Evolutionary conservation across 2,329 filamentous ascomycete species (phyloP).

Genomic region (Exophiala mesophila): DNA sequence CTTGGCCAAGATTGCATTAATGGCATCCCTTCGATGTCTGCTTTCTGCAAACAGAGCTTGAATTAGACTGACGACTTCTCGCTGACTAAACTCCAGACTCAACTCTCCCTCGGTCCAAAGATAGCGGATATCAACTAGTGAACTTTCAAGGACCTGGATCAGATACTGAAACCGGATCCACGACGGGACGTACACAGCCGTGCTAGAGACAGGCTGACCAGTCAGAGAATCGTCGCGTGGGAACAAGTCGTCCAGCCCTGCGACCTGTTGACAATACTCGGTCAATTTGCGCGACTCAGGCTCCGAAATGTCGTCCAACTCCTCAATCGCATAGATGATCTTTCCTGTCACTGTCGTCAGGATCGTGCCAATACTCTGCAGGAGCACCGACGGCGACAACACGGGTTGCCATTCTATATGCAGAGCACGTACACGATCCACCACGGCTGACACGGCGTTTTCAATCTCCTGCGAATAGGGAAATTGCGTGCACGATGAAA

Average conservation of each 20-base stretch:
- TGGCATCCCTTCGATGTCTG: slow-evolving; percentile 53
- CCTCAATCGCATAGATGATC: slow-evolving; percentile 58
- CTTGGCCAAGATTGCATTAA: slow-evolving; percentile 47
- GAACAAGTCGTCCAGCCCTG: slow-evolving; percentile 55
- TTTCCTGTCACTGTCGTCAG: slow-evolving; percentile 54
- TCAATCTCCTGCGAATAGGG: slow-evolving; percentile 58
- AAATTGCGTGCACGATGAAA: slow-evolving; percentile 53
- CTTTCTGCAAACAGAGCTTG: slow-evolving; percentile 61
- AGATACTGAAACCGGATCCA: slow-evolving; percentile 65
- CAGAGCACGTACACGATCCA: slow-evolving; percentile 54
- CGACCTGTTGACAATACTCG: slow-evolving; percentile 51
- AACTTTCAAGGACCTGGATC: slow-evolving; percentile 58
- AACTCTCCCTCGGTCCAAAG: slow-evolving; percentile 62
- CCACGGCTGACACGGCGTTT: slow-evolving; percentile 53
- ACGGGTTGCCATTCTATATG: slow-evolving; percentile 54
- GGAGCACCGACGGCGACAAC: slow-evolving; percentile 54
- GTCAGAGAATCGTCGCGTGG: slow-evolving; percentile 24
- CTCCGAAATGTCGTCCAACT: slow-evolving; percentile 60
- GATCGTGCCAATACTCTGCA: slow-evolving; percentile 58
- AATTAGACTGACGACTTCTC: slow-evolving; percentile 60
- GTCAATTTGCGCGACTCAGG: slow-evolving; percentile 58
- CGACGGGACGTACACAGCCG: slow-evolving; percentile 56
- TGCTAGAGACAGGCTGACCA: slow-evolving; percentile 43
- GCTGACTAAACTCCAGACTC: slow-evolving; percentile 55
- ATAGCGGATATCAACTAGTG: slow-evolving; percentile 60